Evolutionary conservation across 2,329 filamentous ascomycete genomes (phyloP).

Genomic region (Fusarium oxysporum): DNA sequence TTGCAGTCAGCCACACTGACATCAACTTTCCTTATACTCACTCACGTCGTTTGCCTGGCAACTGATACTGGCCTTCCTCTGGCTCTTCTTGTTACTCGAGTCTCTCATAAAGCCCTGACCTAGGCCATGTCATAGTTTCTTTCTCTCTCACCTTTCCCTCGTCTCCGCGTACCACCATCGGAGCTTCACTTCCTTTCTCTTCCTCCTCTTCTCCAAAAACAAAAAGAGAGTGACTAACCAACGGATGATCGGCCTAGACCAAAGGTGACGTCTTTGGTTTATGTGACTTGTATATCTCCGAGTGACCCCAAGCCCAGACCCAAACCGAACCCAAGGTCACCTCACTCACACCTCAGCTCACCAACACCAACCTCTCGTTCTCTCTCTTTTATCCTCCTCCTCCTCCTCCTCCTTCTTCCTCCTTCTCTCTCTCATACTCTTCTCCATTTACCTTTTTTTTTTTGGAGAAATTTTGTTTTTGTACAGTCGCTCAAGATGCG

Average conservation of each 20-base stretch:
- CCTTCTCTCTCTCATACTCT: background rate
- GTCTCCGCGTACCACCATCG: constrained; percentile 3
- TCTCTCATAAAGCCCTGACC: constrained; percentile 10
- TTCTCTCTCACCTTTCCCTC: background rate
- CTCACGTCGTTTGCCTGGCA: constrained; percentile 13
- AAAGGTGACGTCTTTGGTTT: constrained; percentile 38
- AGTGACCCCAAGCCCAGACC: constrained; percentile 20
- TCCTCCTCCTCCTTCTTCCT: constrained; percentile 12
- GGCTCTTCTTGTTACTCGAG: background rate
- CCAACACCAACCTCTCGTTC: constrained; percentile 8
- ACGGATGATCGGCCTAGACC: constrained; percentile 34
- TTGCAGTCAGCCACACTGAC: constrained; percentile 33
- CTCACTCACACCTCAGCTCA: constrained; percentile 42
- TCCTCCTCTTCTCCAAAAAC: background rate
- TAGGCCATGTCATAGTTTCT: constrained; percentile 11
- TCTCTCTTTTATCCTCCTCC: constrained; percentile 11
- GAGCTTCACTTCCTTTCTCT: background rate
- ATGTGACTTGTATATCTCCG: constrained; percentile 33
- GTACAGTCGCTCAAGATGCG: constrained; percentile 58
- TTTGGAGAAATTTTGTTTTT: constrained; percentile 9
- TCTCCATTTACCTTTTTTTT: constrained; percentile 1
- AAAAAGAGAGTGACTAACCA: constrained; percentile 3
- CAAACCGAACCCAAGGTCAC: constrained; percentile 21
- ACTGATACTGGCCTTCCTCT: background rate
- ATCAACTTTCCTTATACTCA: constrained; percentile 15